Evolutionary conservation across 106 monocot species (phyloP), one percentile per base, ranked within the genome.

Genomic region (Alisma plantagoaquatica): DNA sequence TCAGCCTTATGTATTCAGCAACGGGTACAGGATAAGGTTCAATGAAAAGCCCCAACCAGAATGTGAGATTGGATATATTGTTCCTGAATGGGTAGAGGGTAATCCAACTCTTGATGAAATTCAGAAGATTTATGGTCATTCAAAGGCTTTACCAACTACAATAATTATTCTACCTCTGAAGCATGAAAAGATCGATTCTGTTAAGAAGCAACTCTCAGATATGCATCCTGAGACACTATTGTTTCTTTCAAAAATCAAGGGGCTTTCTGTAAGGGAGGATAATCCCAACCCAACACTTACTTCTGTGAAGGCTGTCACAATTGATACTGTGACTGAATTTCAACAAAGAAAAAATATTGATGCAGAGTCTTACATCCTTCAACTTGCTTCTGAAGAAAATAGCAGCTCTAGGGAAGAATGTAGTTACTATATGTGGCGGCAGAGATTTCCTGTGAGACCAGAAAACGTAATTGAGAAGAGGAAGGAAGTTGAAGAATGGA

Each of bases 371-470:
- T 74, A 56, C 21, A 77, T 49, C 29, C 42, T 77, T 11, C 66
- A 66, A 53, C 58, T 82, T 20, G 69, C 77, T 23, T 14, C 49
- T 27, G 69, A 77, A 41, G 31, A 27, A 7, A 24, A 26, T 2
- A 15, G 53, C 18, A 61, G 46, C 2, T 31, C 22, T 3, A 58
- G 62, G 18, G 53, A 72, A 3, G 26, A 73, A 10, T 82, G 82
- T 48, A 49, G 24, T n/a, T 82, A 82, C 43, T 73, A 73, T 48
- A 77, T 82, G 77, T 82, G 82, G 82, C 69, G 30, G 61, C 82
- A 82, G 57, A 82, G 60, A 33, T 82, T 82, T 47, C 73, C 70
- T 2, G 82, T 82, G 3, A 77, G 60, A 49, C 6, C 69, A 17
- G 69, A 68, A 18, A 60, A 65, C 19, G 60, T 56, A 51, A 77